Evolutionary conservation across 202 grass and related monocot species (phyloP), one percentile per base, ranked within the genome.

Genomic region (Elaeis oleifera): DNA sequence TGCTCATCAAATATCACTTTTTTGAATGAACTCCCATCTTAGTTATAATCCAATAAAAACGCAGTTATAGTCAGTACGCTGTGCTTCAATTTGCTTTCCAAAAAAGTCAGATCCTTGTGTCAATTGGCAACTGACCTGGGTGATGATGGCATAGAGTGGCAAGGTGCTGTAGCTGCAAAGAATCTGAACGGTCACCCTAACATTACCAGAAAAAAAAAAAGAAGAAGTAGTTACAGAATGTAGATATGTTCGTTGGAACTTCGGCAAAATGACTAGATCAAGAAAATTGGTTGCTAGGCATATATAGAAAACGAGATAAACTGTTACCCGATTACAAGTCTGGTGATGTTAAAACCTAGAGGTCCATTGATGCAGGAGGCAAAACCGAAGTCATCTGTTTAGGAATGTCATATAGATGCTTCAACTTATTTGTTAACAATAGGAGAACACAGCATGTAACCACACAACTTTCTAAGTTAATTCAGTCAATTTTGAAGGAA

Each of bases 1-100:
- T 84, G 79, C 16, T 90, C 78, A 15, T 95, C 83, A 19, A 95
- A 95, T 55, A 95, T 87, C 0, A 51, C 61, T 51, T 83, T 90
- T 36, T 90, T 95, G 59, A 95, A 95, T 36, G 86, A 87, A 51
- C 87, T 16, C 90, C 90, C 90, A 95, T 95, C 90, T 95, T n/a
- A 68, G 19, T 1, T 65, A 44, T 3, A 13, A 44, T 18, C 29
- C 16, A 29, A 22, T 3, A 69, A 61, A 5, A 79, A 36, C 2
- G 36, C 9, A 44, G 36, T 13, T 44, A 13, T 13, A 44, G 36
- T 44, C 36, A 25, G 62, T 3, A 6, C 8, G 59, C 39, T 36
- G 50, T 27, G 1, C 62, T 75, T 5, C 16, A 66, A 9, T 53
- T 53, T 16, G n/a, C 53, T 28, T 26, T 28, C 5, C 13, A 17